These are phyloP conservation scores for Chalciporus chontae DNA, from an alignment of 768 basidiomycete species.

Conservation along the genomic window DNA sequence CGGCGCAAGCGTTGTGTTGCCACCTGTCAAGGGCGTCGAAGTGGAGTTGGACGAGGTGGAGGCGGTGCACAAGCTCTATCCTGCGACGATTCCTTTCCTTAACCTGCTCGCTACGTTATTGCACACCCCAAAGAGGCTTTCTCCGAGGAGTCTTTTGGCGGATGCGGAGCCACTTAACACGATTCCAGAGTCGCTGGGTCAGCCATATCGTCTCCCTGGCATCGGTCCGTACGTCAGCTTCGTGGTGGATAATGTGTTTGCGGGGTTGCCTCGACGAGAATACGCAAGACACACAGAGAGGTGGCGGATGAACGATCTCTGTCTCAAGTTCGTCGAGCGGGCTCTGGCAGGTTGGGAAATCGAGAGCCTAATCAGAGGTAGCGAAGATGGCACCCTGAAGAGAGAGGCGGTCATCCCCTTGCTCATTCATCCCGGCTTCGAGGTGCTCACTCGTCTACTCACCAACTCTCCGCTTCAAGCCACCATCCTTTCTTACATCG, in stretches of 20 bases:
- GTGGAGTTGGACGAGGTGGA: constrained; percentile 89
- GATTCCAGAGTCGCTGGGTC: constrained; percentile 76
- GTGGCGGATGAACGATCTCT: constrained; percentile 85
- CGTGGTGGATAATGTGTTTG: constrained; percentile 86
- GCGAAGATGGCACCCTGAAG: constrained; percentile 51
- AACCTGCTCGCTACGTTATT: constrained; percentile 78
- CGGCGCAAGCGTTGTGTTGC: constrained; percentile 35
- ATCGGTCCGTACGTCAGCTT: constrained; percentile 82
- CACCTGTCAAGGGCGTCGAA: constrained; percentile 74
- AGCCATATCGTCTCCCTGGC: constrained; percentile 76
- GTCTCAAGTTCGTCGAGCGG: constrained; percentile 81
- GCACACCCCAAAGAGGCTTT: constrained; percentile 74
- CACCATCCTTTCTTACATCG: constrained; percentile 73
- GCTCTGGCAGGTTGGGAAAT: constrained; percentile 79
- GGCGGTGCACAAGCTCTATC: constrained; percentile 71
- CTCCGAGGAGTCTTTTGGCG: constrained; percentile 53
- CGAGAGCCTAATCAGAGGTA: constrained; percentile 59
- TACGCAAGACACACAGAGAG: constrained; percentile 72
- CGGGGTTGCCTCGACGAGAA: constrained; percentile 69
- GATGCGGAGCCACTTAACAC: constrained; percentile 66
- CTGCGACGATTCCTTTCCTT: constrained; percentile 86
- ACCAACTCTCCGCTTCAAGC: constrained; percentile 69
- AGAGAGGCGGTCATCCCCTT: constrained; percentile 53
- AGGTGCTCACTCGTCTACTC: constrained; percentile 76
- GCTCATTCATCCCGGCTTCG: constrained; percentile 81